Percentiles rank a stretch among this genome's conserved stretches.
phyloP scores from a whole-genome alignment of 192 early-diverging fungal genomes.

The Helicostylum pulchrum region DNA sequence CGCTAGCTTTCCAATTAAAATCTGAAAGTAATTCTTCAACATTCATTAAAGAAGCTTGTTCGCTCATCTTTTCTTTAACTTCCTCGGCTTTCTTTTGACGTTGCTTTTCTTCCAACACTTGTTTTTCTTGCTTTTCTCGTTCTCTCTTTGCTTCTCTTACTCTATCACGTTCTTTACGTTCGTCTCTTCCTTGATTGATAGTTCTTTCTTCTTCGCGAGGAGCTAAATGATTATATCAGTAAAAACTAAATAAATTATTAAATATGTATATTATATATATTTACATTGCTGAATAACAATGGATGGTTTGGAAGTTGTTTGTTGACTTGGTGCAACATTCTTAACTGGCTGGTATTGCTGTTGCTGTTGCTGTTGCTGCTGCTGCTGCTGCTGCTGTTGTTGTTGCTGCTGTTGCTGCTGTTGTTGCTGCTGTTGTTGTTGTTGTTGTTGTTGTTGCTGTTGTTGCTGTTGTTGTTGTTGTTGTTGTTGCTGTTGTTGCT shows the following conservation, averaged over 20 bases:
- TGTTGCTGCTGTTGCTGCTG: background rate
- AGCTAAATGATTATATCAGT: no score
- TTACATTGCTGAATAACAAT: background rate
- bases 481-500: background rate
- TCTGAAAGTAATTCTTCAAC: conserved; percentile 75
- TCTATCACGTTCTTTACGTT: conserved; percentile 14
- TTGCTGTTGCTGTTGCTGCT: background rate
- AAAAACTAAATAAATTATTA: no score
- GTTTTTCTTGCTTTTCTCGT: conserved; percentile 21
- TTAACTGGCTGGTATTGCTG: background rate
- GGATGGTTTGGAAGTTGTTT: background rate
- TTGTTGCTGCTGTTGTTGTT: background rate
- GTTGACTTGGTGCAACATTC: background rate
- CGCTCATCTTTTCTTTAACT: conserved; percentile 39
- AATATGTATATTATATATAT: background rate
- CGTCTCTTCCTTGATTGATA: background rate
- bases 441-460: background rate
- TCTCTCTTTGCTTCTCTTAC: conserved; percentile 21
- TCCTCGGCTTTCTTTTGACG: conserved; percentile 23
- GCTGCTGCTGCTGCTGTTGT: background rate
- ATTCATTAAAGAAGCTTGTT: conserved; percentile 70
- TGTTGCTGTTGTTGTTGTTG: background rate
- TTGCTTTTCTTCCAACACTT: conserved; percentile 7
- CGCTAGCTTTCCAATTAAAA: conserved; percentile 87
- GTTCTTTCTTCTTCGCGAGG: background rate